Base-by-base conservation (phyloP, 176 grass and related monocot genomes). In the Saccharum spontaneum region DNA sequence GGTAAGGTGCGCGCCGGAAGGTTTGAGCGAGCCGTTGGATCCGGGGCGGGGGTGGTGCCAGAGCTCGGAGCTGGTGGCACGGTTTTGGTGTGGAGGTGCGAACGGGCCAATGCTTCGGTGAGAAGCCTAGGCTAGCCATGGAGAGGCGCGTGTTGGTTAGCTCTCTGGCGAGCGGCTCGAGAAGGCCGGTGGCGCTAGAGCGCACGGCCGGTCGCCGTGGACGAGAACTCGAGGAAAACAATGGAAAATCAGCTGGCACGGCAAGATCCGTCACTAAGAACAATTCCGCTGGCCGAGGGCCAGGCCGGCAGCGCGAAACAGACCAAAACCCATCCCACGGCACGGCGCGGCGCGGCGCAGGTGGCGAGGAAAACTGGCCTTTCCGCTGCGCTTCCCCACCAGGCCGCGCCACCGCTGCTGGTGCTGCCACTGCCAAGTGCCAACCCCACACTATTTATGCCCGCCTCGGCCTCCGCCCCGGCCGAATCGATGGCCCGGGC, bases 401-500 rank as follows among this genome's bases (percentile, higher is more conserved):
- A 34, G 3, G 45, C 64, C 24, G 18, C 64, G 18, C 64, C 18
- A 2, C 24, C 3, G 6, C 13, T 30, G 26, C 37, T 15, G 46
- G 13, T 14, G 12, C 45, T 48, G 45, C 45, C 46, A 16, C 4
- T 4, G 4, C 46, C 46, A 49, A 49, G 46, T 16, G 46, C 46
- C 14, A 49, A 12, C 24, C 65, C 54, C 18, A 18, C 38, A 36
- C 28, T 52, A 75, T 75, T 54, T 75, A 75, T 11, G 43, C 13
- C 37, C 33, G 55, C 77, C 40, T 16, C 46, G 46, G 46, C 46
- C 46, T 30, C 68, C 41, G 17, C 24, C 38, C 15, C 8, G 23
- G 62, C 3, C 10, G 46, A n/a, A 75, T 48, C 80, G 36, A 91
- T 91, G 89, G 89, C 85, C 69, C 84, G 68, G 60, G 28, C 46